These are phyloP conservation scores for Phytophthora pluvialis DNA, from an alignment of 352 stramenopile genomes.

Conservation along the genomic window DNA sequence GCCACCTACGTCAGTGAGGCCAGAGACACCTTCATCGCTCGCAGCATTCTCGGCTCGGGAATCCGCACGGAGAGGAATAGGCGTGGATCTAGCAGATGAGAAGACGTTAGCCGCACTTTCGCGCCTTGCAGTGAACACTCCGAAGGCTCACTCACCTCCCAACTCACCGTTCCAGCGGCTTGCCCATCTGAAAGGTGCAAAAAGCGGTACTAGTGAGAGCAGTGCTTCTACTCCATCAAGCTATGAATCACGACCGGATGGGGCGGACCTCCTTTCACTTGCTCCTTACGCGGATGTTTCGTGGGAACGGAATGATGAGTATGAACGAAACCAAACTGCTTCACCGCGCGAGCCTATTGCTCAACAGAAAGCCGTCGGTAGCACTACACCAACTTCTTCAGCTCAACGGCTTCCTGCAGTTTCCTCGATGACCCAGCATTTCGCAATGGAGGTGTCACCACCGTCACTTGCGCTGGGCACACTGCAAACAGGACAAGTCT, in stretches of 20 bases:
- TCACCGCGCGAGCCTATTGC: neutral
- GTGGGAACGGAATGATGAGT: conserved; percentile 29
- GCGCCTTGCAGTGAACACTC: conserved; percentile 42
- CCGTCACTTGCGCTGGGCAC: conserved; percentile 45
- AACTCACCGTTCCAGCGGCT: conserved; percentile 38
- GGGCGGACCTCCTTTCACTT: conserved; percentile 38
- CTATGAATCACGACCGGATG: conserved; percentile 16
- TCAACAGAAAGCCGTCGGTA: conserved; percentile 17
- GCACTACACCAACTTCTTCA: conserved; percentile 15
- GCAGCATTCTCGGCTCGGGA: conserved; percentile 48
- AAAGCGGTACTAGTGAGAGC: conserved; percentile 8
- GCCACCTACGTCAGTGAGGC: conserved; percentile 18
- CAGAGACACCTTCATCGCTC: conserved; percentile 41
- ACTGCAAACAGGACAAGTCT: conserved; percentile 56
- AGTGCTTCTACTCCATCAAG: conserved; percentile 12
- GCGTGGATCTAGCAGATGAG: conserved; percentile 57
- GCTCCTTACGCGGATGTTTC: conserved; percentile 32
- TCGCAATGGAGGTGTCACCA: conserved; percentile 69
- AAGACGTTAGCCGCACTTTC: conserved; percentile 56
- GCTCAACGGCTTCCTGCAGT: conserved; percentile 33
- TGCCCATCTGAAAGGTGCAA: neutral
- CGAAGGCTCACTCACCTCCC: conserved; percentile 35
- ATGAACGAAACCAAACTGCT: conserved; percentile 1
- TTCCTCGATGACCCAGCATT: conserved; percentile 26
- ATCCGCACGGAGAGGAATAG: conserved; percentile 50